A percentile compares a stretch with the other conserved stretches of the same genome.
phyloP scores from a whole-genome alignment of 192 early-diverging fungal genomes.

The Thamnidium elegans region DNA sequence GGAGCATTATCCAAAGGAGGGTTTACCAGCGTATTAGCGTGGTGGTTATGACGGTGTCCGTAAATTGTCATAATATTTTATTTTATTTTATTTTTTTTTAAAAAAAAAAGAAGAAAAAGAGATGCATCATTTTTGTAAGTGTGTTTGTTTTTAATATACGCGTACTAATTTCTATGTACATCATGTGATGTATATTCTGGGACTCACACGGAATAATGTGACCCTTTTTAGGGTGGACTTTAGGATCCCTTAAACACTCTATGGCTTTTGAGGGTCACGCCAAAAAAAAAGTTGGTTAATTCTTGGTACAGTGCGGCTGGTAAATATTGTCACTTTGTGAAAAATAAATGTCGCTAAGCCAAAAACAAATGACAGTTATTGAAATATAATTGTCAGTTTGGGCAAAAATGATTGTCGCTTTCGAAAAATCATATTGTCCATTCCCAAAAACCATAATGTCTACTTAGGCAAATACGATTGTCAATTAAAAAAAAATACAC shows the following conservation, averaged over 20 bases:
- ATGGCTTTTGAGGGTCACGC: no score
- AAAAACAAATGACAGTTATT: constrained; percentile 15
- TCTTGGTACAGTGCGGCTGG: neutral
- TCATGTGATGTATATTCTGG: neutral
- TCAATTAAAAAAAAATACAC: constrained; percentile 8
- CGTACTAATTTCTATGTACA: neutral
- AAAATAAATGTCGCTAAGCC: constrained; percentile 3
- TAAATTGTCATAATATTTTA: constrained; percentile 7
- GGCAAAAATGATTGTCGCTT: constrained; percentile 16
- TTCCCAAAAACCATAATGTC: constrained; percentile 21
- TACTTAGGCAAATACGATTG: constrained; percentile 12
- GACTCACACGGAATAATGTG: no score
- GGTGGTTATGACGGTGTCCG: constrained; percentile 7
- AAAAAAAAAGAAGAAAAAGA: constrained; percentile 1
- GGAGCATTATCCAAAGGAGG: constrained; percentile 33
- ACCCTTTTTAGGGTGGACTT: no score
- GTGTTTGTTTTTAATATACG: neutral
- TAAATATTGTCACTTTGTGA: constrained; percentile 5
- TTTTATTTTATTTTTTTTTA: constrained; percentile 2
- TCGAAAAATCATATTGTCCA: constrained; percentile 7
- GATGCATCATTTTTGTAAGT: neutral
- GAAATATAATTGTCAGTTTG: constrained; percentile 17
- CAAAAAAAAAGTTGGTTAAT: no score
- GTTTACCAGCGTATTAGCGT: neutral
- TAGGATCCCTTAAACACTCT: no score